Base-by-base conservation (phyloP, 2,329 filamentous ascomycete species). In the Cercospora canescens region DNA sequence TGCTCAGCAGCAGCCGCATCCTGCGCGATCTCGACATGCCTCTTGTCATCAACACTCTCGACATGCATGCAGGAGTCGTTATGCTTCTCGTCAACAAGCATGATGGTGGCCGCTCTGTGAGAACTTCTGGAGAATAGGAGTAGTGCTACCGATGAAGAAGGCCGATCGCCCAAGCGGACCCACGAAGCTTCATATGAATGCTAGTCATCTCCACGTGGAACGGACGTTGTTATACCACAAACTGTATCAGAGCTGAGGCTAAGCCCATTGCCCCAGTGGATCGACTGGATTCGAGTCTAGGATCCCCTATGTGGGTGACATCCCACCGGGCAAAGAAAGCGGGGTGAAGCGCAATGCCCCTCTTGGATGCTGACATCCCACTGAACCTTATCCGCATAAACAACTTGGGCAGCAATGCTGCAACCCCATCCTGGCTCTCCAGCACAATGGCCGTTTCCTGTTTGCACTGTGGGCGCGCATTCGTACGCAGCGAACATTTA, bases 1-100 rank as follows among this genome's bases (percentile, higher is more conserved):
- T 70, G 68, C 34, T 72, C 64, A 24, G 45, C 60, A 21, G 60
- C 41, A 12, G 65, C 54, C 7, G 65, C 69, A 26, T 62, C 30
- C 30, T 61, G 61, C 16, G 67, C 67, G 48, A 60, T 60, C 24
- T 69, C 66, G 26, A 63, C 24, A n/a, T 59, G 37, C n/a, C 30
- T 34, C 3, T 64, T 48, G 18, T 65, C 39, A 9, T 64, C 64
- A 34, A 64, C 30, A 24, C 9, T 30, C 35, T 60, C 57, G 35
- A 60, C 57, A 41, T 60, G 39, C 52, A 35, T 56, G 32, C 18
- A 18, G 14, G 52, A 35, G 8, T 4, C 24, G 52, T 21, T 35
- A 3, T 34, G 1, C 28, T 56, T 56, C 52, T 56, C 16, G 30
- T 56, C 28, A 8, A 21, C 52, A 26, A 35, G 18, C 52, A 56